Percentiles rank a stretch among this genome's conserved stretches.
phyloP scores from a whole-genome alignment of 2,329 filamentous ascomycete species.

The Colletotrichum cereale region DNA sequence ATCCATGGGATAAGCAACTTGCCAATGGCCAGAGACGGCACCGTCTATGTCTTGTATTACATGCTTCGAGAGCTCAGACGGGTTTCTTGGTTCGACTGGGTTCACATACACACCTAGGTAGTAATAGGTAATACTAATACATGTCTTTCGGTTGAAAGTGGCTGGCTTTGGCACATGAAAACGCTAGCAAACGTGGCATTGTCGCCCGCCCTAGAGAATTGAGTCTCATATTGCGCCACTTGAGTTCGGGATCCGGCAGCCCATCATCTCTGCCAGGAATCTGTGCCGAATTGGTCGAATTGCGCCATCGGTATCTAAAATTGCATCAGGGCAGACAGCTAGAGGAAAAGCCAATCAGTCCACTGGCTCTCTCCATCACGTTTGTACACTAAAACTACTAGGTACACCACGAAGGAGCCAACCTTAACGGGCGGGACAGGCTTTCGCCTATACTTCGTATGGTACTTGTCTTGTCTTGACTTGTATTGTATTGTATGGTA shows the following conservation, averaged over 20 bases:
- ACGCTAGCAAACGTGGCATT: not conserved
- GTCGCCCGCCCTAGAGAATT: not conserved
- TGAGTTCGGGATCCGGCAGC: constrained; percentile 9
- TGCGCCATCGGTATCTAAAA: constrained; percentile 34
- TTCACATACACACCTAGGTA: no score
- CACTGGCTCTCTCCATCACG: not conserved
- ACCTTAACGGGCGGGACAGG: not conserved
- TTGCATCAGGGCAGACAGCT: constrained; percentile 18
- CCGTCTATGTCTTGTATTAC: not conserved
- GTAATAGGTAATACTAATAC: no score
- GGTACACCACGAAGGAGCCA: not conserved
- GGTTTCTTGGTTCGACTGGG: not conserved
- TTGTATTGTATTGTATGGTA: not conserved
- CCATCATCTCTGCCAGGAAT: not conserved
- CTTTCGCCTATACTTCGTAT: not conserved
- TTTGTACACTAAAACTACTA: not conserved
- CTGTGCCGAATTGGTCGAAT: not conserved
- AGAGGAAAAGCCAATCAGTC: not conserved
- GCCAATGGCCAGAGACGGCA: not conserved
- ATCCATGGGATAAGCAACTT: not conserved
- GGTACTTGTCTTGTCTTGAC: not conserved
- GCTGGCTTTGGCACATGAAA: constrained; percentile 1
- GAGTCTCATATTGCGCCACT: not conserved
- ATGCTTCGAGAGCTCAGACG: not conserved
- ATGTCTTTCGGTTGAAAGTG: not conserved